Percentiles rank a stretch among this genome's conserved stretches.
Evolutionary conservation across 179 eudicot species (phyloP).

Genomic region (Monotropa hypopitys): DNA sequence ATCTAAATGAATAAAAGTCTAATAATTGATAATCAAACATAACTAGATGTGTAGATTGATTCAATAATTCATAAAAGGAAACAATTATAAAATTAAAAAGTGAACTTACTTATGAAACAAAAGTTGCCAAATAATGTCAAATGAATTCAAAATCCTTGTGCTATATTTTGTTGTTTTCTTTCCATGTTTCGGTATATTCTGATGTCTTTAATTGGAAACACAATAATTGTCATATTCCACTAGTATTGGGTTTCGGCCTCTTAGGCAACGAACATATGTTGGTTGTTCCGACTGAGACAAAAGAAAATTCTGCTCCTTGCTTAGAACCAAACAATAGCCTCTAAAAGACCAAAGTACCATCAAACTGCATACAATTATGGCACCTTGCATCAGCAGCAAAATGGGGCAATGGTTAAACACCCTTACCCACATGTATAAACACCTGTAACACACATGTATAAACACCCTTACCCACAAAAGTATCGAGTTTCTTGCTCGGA

Average conservation of each 20-base stretch:
- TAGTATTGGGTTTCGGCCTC: neutral
- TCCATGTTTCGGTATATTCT: neutral
- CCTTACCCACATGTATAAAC: no score
- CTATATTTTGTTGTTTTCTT: no score
- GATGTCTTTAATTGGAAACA: neutral
- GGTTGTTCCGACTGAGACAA: neutral
- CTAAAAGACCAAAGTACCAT: neutral
- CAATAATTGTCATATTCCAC: no score
- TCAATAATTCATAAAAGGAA: neutral
- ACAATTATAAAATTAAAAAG: neutral
- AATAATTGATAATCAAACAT: neutral
- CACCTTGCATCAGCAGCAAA: conserved; percentile 4
- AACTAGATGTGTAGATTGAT: neutral
- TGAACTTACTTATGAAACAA: neutral
- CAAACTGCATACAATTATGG: no score
- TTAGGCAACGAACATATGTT: neutral
- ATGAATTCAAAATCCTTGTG: neutral
- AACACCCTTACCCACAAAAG: neutral
- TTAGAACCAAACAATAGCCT: neutral
- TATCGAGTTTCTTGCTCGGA: neutral
- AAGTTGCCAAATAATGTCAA: neutral
- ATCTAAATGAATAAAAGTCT: neutral
- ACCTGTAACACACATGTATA: neutral
- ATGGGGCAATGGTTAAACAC: neutral
- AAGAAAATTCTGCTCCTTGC: neutral